phyloP scores from a whole-genome alignment of 1,139 yeast genomes.

The Blastobotrys malaysiensis region DNA sequence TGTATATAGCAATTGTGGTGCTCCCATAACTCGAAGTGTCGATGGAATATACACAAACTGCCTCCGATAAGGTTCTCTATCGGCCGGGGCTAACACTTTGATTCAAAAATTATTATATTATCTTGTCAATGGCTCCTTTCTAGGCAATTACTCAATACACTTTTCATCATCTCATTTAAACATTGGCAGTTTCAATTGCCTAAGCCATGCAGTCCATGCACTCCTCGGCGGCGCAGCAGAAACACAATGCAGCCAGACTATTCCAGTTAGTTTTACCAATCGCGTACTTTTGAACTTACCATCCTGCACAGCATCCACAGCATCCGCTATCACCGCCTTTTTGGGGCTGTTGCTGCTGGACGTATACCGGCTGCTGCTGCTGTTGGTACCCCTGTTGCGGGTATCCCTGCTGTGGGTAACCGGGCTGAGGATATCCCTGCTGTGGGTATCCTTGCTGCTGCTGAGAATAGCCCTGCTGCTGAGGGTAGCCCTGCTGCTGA shows the following conservation, averaged over 20 bases:
- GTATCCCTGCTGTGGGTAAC: conserved; percentile 20
- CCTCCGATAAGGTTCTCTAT: neutral
- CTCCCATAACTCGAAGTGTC: too few relatives aligned
- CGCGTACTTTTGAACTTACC: conserved; percentile 16
- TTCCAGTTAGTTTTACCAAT: conserved; percentile 1
- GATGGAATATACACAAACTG: neutral
- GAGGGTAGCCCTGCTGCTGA: conserved; percentile 19
- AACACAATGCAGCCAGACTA: conserved; percentile 22
- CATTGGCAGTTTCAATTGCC: neutral
- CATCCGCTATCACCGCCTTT: conserved; percentile 17
- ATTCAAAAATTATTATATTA: too few relatives aligned
- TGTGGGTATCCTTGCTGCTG: conserved; percentile 15
- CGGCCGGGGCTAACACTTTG: too few relatives aligned
- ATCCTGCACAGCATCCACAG: conserved; percentile 24
- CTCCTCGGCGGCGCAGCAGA: conserved; percentile 26
- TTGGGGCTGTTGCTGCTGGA: conserved; percentile 25
- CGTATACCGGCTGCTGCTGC: conserved; percentile 18
- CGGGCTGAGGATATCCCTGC: conserved; percentile 18
- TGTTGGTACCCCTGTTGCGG: conserved; percentile 20
- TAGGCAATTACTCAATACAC: too few relatives aligned
- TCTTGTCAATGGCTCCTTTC: too few relatives aligned
- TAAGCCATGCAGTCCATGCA: conserved; percentile 15
- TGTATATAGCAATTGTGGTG: neutral
- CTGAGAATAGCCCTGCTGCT: conserved; percentile 19
- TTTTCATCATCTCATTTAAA: too few relatives aligned